phyloP scores from a whole-genome alignment of 2,329 filamentous ascomycete genomes.

The Calonectria fujianensis region DNA sequence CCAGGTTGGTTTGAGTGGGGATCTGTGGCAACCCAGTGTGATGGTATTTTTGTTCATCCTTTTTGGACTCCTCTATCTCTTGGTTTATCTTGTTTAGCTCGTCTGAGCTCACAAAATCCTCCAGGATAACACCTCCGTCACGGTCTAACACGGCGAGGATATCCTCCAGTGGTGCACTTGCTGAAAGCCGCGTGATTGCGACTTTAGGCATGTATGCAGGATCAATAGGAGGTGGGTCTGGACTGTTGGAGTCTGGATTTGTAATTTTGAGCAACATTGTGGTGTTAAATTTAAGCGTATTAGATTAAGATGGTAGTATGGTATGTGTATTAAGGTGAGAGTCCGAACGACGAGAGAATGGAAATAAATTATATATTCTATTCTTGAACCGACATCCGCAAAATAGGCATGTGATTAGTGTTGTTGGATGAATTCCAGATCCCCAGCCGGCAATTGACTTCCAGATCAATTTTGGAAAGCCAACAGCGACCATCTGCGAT shows the following conservation, averaged over 20 bases:
- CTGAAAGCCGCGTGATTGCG: conserved; percentile 1
- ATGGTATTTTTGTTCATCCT: background rate
- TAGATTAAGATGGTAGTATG: no score
- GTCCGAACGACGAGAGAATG: background rate
- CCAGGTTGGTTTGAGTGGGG: background rate
- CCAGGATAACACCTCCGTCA: background rate
- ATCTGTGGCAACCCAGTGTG: conserved; percentile 4
- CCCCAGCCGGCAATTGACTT: background rate
- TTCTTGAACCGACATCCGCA: background rate
- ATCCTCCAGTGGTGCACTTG: background rate
- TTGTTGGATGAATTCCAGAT: background rate
- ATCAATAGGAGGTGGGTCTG: background rate
- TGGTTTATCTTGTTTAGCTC: background rate
- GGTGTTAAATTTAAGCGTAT: no score
- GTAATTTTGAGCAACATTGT: background rate
- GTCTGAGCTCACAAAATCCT: background rate
- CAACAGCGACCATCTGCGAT: background rate
- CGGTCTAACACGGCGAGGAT: conserved; percentile 4
- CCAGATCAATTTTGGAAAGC: background rate
- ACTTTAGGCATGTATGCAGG: background rate
- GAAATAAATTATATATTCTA: background rate
- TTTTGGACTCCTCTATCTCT: background rate
- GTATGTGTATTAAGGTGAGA: background rate
- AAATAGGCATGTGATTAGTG: background rate
- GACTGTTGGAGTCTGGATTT: no score